Conservation (phyloP, 352 stramenopile species). For the Aphanomyces euteiches region DNA sequence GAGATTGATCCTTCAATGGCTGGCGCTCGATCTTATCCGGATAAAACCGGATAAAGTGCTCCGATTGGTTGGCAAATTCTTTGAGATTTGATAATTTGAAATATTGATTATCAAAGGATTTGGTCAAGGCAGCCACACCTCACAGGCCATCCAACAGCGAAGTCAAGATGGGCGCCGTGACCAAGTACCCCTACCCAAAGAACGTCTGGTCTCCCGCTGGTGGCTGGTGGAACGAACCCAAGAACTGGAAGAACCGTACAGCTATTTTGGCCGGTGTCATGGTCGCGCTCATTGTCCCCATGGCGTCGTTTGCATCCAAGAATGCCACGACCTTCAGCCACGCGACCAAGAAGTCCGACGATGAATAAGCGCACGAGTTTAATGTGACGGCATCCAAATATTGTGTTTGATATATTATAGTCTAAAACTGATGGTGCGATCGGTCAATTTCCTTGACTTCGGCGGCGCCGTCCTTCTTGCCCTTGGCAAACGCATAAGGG, state of each 20-base stretch:
- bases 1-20: neutral
- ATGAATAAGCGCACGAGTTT: conserved; percentile 23
- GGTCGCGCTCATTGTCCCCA: conserved; percentile 43
- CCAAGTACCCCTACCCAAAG: conserved; percentile 84
- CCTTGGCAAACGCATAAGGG: conserved; percentile 18
- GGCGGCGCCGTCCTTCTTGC: conserved; percentile 5
- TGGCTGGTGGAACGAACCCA: conserved; percentile 81
- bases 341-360: neutral
- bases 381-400: neutral
- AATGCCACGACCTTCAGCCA: conserved; percentile 67
- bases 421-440: conserved; percentile 30
- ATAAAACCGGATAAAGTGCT: conserved; percentile 7
- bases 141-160: conserved; percentile 1
- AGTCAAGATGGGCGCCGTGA: conserved; percentile 59
- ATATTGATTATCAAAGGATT: conserved; percentile 13
- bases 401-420: conserved; percentile 9
- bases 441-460: conserved; percentile 30
- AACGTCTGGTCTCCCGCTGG: conserved; percentile 82
- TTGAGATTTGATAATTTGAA: neutral
- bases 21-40: neutral
- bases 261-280: conserved; percentile 55
- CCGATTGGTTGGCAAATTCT: conserved; percentile 1
- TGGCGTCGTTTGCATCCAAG: conserved; percentile 57
- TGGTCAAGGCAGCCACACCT: conserved; percentile 1
- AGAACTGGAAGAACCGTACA: conserved; percentile 79